Evolutionary conservation across 2,329 filamentous ascomycete genomes (phyloP), one percentile per base, ranked within the genome.

Genomic region (Nannizziopsis arthrosporioides): DNA sequence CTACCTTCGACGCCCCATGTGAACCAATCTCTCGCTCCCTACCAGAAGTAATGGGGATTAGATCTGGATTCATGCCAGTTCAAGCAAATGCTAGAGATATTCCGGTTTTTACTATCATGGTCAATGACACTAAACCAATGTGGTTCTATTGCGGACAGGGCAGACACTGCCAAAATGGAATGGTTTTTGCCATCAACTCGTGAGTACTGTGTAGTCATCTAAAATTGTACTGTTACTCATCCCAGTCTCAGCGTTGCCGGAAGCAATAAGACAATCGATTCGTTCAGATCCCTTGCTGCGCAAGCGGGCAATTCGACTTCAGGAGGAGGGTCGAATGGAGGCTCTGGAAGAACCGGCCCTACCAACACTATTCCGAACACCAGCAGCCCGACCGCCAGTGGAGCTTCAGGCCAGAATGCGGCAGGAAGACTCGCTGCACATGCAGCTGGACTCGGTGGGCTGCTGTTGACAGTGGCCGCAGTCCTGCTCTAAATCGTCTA

Each of bases 111-210:
- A 86, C 81, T 50, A 70, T 90, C 59, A 74, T 73, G 63, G 69
- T 92, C 63, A 81, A 80, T 59, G 73, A 79, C 64, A 77, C 74
- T 39, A 81, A 74, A 48, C 85, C 85, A 27, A 72, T 89, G 55
- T 92, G 85, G 84, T 69, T 85, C 55, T 90, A 83, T 73, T 90
- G 85, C 68, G 80, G 78, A 27, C 81, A 87, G 64, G 79, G 63
- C 40, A 77, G 73, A 59, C 85, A 92, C 69, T 92, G 85, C 66
- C 77, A 87, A 64, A 68, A 62, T 42, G 83, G 83, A 53, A 88
- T 88, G 82, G 74, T 76, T 49, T 82, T 85, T 70, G 82, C 85
- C 30, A 80, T 88, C 61, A 88, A 89, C 66, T 78, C 82, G 80
- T 84, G 67, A 67, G 80, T 67, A 15, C 15, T 44, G 17, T 22